These are phyloP conservation scores for Calocybe indica DNA, from an alignment of 768 basidiomycete genomes.

Conservation along the genomic window DNA sequence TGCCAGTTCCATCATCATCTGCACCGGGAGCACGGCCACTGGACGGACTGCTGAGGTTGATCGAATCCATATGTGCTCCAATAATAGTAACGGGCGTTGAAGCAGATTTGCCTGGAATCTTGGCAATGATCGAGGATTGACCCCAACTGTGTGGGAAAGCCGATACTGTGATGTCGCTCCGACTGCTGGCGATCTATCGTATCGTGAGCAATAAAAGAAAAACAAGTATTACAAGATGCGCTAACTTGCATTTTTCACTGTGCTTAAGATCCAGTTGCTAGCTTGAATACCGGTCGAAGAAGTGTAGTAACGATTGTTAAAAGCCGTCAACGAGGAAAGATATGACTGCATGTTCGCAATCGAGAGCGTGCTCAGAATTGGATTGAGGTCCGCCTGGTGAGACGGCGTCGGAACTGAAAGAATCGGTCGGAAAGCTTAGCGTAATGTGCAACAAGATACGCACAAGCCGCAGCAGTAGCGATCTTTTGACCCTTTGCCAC, in stretches of 20 bases:
- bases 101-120: constrained; percentile 27
- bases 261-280: constrained; percentile 31
- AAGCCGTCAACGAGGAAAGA: constrained; percentile 28
- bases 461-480: constrained; percentile 23
- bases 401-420: constrained; percentile 24
- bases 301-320: constrained; percentile 39
- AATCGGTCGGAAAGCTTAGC: background rate
- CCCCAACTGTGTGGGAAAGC: constrained; percentile 26
- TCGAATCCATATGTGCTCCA: constrained; percentile 38
- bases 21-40: constrained; percentile 41
- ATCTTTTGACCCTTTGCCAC: constrained; percentile 9
- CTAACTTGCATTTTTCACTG: constrained; percentile 20
- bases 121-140: constrained; percentile 30
- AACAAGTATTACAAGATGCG: background rate
- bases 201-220: background rate
- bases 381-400: constrained; percentile 19
- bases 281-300: constrained; percentile 30
- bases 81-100: constrained; percentile 28
- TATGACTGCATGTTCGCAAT: constrained; percentile 27
- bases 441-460: constrained; percentile 2
- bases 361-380: constrained; percentile 22
- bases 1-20: constrained; percentile 44
- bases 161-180: constrained; percentile 21
- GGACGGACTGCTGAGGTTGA: constrained; percentile 31
- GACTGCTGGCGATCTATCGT: constrained; percentile 17